phyloP scores from a whole-genome alignment of 352 stramenopile genomes.

The Pythium dissotocum region DNA sequence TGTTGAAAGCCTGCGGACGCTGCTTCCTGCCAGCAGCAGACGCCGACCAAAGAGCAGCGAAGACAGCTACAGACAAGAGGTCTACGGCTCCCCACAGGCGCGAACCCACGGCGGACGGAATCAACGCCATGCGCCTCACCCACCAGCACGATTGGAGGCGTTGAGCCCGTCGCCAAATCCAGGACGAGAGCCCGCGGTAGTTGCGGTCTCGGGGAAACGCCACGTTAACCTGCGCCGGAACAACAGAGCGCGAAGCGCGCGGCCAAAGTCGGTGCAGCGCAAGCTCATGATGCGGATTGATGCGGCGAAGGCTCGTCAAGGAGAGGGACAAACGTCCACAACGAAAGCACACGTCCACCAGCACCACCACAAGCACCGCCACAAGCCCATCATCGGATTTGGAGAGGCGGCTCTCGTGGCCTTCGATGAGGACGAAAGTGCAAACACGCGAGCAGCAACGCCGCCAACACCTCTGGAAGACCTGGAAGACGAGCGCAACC shows the following conservation, averaged over 20 bases:
- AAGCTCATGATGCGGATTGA: conserved; percentile 53
- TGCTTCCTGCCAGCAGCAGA: conserved; percentile 35
- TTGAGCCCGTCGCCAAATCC: conserved; percentile 21
- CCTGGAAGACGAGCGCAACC: conserved; percentile 48
- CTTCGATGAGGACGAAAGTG: background rate
- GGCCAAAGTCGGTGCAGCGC: conserved; percentile 32
- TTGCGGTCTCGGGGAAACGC: too few species aligned
- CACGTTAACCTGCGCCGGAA: background rate
- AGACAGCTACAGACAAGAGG: conserved; percentile 13
- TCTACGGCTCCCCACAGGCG: conserved; percentile 20
- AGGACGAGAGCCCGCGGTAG: background rate
- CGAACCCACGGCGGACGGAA: conserved; percentile 16
- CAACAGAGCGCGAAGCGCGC: conserved; percentile 13
- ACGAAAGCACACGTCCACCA: conserved; percentile 1
- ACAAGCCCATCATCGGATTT: background rate
- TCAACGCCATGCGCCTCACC: conserved; percentile 11
- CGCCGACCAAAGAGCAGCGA: conserved; percentile 25
- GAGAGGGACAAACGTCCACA: conserved; percentile 14
- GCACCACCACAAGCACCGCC: conserved; percentile 8
- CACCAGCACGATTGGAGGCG: conserved; percentile 45
- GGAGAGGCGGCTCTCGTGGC: conserved; percentile 2
- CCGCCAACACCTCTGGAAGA: conserved; percentile 34
- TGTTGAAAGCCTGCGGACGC: conserved; percentile 56
- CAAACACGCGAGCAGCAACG: background rate
- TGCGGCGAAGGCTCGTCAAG: conserved; percentile 35